Percentiles rank a stretch among this genome's conserved stretches.
Conservation (phyloP, 169 alveolate genomes). For the Plasmodium coatneyi region DNA sequence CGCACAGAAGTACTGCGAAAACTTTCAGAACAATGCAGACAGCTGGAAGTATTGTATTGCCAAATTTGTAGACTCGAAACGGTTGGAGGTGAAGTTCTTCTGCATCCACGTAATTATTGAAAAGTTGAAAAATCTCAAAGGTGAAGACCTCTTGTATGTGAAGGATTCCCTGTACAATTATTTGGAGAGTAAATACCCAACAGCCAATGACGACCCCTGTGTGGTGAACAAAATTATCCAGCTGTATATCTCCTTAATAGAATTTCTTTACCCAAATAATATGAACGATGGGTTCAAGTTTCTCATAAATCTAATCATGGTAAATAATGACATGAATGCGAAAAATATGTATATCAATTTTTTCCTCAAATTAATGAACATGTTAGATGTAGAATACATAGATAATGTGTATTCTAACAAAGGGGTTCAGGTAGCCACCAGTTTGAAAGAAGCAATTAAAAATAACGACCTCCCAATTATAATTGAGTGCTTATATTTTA, state of each 20-base stretch:
- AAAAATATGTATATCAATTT: slow-evolving; percentile 38
- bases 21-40: slow-evolving; percentile 44
- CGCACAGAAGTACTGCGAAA: slow-evolving; percentile 62
- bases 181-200: slow-evolving; percentile 44
- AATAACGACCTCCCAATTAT: slow-evolving; percentile 54
- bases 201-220: slow-evolving; percentile 70
- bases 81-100: slow-evolving; percentile 55
- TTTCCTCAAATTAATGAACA: slow-evolving; percentile 59
- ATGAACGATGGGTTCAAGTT: slow-evolving; percentile 60
- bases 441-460: slow-evolving; percentile 58
- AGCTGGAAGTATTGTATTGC: slow-evolving; percentile 67
- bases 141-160: slow-evolving; percentile 41
- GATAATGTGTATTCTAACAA: slow-evolving; percentile 45
- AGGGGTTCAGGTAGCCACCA: slow-evolving; percentile 32
- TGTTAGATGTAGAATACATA: slow-evolving; percentile 64
- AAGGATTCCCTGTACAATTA: slow-evolving; percentile 30
- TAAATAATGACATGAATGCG: slow-evolving; percentile 25
- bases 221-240: slow-evolving; percentile 57
- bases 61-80: slow-evolving; percentile 18
- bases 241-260: slow-evolving; percentile 33
- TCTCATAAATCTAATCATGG: slow-evolving; percentile 36
- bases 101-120: slow-evolving; percentile 62
- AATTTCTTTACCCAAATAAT: slow-evolving; percentile 44
- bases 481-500: slow-evolving; percentile 63
- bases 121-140: slow-evolving; percentile 10